Percentiles rank a stretch among this genome's conserved stretches.
Conservation (phyloP, 108 stramenopile genomes). For the Skeletonema marinoi region DNA sequence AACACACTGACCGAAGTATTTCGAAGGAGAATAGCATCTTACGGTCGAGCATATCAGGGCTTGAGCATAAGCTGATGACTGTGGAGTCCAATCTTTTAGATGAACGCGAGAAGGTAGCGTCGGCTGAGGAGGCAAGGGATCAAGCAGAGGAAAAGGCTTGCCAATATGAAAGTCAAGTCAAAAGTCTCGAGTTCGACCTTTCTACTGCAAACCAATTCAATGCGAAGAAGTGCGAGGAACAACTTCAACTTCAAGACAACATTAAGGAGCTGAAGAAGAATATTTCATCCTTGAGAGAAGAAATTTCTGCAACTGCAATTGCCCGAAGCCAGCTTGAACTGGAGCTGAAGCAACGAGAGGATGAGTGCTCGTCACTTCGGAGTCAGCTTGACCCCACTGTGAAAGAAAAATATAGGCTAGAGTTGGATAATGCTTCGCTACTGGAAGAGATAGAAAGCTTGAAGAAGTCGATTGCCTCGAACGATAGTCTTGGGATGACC, state of each 20-base stretch:
- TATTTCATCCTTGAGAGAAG: conserved; percentile 22
- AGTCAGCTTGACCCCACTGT: conserved; percentile 22
- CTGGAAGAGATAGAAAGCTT: conserved; percentile 26
- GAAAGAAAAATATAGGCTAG: conserved; percentile 36
- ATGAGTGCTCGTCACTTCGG: conserved; percentile 11
- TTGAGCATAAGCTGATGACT: conserved; percentile 19
- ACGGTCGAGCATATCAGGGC: conserved; percentile 15
- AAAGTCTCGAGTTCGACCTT: conserved; percentile 9
- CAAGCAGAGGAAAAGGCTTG: conserved; percentile 22
- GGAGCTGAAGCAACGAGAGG: conserved; percentile 22
- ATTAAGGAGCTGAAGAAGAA: conserved; percentile 24
- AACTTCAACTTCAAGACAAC: conserved; percentile 11
- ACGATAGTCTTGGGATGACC: not conserved
- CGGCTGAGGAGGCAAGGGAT: conserved; percentile 12
- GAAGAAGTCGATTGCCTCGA: conserved; percentile 1
- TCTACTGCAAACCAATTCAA: not conserved
- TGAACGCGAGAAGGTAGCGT: conserved; percentile 1
- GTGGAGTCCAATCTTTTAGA: conserved; percentile 7
- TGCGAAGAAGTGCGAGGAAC: conserved; percentile 9
- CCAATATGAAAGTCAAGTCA: conserved; percentile 22
- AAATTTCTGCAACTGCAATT: conserved; percentile 35
- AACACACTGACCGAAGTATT: not conserved
- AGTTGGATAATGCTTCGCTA: conserved; percentile 25
- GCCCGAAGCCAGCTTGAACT: conserved; percentile 27
- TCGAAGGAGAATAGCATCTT: conserved; percentile 29